phyloP scores from a whole-genome alignment of 2,329 filamentous ascomycete genomes.

The Fusarium pseudocircinatum region DNA sequence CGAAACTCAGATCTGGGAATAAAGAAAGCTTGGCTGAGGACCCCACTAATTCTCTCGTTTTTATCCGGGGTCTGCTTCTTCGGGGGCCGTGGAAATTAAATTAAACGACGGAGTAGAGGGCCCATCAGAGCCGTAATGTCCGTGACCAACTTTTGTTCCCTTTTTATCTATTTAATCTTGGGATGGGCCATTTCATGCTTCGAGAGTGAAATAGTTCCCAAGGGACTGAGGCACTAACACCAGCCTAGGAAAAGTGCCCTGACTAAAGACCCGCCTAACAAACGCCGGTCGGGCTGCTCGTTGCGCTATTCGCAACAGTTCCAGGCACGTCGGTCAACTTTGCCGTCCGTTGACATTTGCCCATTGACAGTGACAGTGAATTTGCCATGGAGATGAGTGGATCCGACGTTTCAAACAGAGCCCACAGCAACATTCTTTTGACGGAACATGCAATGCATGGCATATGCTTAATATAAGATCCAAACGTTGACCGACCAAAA shows the following conservation, averaged over 20 bases:
- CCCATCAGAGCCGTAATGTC: constrained; percentile 18
- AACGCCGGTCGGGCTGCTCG: neutral
- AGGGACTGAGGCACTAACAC: neutral
- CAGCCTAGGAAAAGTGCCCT: constrained; percentile 12
- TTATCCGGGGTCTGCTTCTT: constrained; percentile 1
- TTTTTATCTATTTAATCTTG: neutral
- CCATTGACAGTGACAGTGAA: neutral
- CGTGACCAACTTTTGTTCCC: neutral
- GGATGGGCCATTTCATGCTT: neutral
- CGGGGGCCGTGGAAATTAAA: constrained; percentile 30
- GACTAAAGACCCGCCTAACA: constrained; percentile 13
- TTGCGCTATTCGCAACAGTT: constrained; percentile 12
- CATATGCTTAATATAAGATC: neutral
- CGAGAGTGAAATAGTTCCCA: neutral
- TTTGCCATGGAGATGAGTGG: constrained; percentile 6
- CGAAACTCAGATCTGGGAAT: constrained; percentile 32
- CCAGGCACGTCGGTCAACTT: constrained; percentile 9
- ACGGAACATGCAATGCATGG: neutral
- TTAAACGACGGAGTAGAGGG: constrained; percentile 30
- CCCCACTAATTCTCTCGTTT: constrained; percentile 8
- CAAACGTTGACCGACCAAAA: neutral
- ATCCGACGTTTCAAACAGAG: constrained; percentile 13
- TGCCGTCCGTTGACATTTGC: neutral
- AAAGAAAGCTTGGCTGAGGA: constrained; percentile 25
- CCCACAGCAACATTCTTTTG: neutral